Evolutionary conservation across 768 basidiomycete genomes (phyloP).

Genomic region (Lyophyllum decastes): DNA sequence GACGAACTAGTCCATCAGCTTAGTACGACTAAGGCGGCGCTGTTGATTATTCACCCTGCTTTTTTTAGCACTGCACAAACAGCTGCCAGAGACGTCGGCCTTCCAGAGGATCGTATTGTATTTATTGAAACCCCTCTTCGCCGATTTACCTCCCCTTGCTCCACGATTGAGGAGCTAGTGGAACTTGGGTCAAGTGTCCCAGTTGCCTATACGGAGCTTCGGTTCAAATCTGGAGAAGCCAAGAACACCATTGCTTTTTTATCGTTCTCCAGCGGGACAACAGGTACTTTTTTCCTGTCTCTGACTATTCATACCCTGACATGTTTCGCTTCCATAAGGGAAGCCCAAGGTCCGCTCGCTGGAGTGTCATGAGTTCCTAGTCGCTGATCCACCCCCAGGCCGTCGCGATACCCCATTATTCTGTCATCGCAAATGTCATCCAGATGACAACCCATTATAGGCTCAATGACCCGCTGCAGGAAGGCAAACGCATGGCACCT

Average conservation of each 20-base stretch:
- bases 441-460: conserved; percentile 57
- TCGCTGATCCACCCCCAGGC: conserved; percentile 40
- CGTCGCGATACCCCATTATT: conserved; percentile 66
- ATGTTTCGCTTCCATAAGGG: conserved; percentile 17
- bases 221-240: conserved; percentile 56
- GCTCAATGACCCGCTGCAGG: conserved; percentile 40
- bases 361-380: neutral
- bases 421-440: conserved; percentile 63
- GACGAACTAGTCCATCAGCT: conserved; percentile 65
- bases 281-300: conserved; percentile 40
- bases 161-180: conserved; percentile 51
- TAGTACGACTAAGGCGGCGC: conserved; percentile 41
- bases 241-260: conserved; percentile 65
- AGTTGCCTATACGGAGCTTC: conserved; percentile 44
- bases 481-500: conserved; percentile 41
- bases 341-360: conserved; percentile 34
- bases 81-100: conserved; percentile 42
- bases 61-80: conserved; percentile 41
- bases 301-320: neutral
- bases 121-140: conserved; percentile 31
- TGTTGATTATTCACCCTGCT: conserved; percentile 51
- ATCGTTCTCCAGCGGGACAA: conserved; percentile 77
- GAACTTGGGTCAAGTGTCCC: conserved; percentile 35
- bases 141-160: conserved; percentile 7
- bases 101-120: conserved; percentile 44